Base-by-base conservation (phyloP, 2,329 filamentous ascomycete genomes). In the Talaromyces sp. region DNA sequence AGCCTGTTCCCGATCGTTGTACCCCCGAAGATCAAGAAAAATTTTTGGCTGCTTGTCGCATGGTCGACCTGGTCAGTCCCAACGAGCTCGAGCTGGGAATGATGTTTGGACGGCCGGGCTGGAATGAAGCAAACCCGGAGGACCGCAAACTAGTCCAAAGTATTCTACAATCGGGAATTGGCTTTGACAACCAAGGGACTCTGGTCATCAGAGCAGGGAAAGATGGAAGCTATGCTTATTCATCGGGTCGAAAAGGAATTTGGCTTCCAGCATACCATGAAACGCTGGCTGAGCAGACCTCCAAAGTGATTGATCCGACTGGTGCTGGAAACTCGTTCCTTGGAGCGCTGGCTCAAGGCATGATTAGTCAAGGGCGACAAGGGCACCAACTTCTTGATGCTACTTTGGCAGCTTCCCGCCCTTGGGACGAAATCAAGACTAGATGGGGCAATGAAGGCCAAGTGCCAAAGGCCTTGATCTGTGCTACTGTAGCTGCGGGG, bases 291-390 rank as follows among this genome's bases (percentile, higher is more conserved):
- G 65, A 72, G 0, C 70, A 69, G 61, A 63, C 61, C 63, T 71
- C 72, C 62, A 62, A 67, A 56, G 91, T 97, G 1, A 78, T 94
- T n/a, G 94, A 97, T 73, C 92, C 93, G 0, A 97, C 94, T 0
- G 94, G 94, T 10, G 94, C 92, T 21, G 94, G 94, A 0, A 99
- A 99, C 74, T 88, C 89, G 0, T 97, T 97, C 68, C 79, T 97
- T 9, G 85, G 85, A 24, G 85, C 83, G 1, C 69, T 88, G 61
- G 79, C 83, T 7, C 78, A 86, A 24, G 83, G 81, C 1, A 72
- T 87, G 64, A 77, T 83, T 21, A 77, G 80, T 61, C 66, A 70
- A 27, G 76, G 68, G 10, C 69, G 71, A 56, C 62, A 61, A n/a
- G 69, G 73, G 9, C 66, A 69, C 57, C 61, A 67, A 11, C 57